Conservation (phyloP, 1,284 basidiomycete species). For the Melampsora abietis-canadensis region DNA sequence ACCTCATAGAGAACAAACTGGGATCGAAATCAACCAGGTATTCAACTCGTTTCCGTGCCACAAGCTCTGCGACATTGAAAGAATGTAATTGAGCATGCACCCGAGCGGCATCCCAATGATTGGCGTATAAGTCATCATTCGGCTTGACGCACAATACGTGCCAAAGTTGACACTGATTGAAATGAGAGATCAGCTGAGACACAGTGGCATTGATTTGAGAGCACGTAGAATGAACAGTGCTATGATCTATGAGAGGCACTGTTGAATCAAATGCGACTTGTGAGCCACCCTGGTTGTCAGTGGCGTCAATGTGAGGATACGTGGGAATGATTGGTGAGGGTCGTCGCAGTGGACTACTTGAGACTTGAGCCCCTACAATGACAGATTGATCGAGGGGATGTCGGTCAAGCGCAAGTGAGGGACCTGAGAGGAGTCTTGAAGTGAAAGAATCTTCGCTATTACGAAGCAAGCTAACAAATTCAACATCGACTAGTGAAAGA, state of each 20-base stretch:
- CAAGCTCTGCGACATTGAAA: constrained; percentile 70
- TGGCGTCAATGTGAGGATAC: constrained; percentile 29
- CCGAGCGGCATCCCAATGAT: constrained; percentile 80
- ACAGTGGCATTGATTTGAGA: constrained; percentile 77
- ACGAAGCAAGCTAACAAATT: constrained; percentile 77
- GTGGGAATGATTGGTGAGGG: constrained; percentile 43
- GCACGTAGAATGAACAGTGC: constrained; percentile 68
- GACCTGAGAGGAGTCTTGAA: constrained; percentile 76
- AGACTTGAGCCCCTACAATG: constrained; percentile 84
- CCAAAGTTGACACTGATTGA: constrained; percentile 71
- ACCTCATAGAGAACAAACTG: constrained; percentile 62
- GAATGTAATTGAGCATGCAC: constrained; percentile 75
- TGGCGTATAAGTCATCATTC: constrained; percentile 79
- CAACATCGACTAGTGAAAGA: constrained; percentile 75
- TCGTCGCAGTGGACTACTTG: constrained; percentile 57
- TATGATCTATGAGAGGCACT: constrained; percentile 56
- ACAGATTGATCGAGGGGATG: constrained; percentile 75
- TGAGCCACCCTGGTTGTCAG: not conserved
- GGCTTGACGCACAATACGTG: constrained; percentile 77
- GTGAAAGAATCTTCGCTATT: constrained; percentile 72
- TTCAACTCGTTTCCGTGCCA: constrained; percentile 64
- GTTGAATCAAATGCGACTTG: constrained; percentile 39
- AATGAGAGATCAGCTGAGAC: constrained; percentile 65
- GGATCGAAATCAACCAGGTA: constrained; percentile 67
- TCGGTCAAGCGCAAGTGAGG: constrained; percentile 72